Evolutionary conservation across 2,329 filamentous ascomycete genomes (phyloP).

Genomic region (Ophiostoma perfectum): DNA sequence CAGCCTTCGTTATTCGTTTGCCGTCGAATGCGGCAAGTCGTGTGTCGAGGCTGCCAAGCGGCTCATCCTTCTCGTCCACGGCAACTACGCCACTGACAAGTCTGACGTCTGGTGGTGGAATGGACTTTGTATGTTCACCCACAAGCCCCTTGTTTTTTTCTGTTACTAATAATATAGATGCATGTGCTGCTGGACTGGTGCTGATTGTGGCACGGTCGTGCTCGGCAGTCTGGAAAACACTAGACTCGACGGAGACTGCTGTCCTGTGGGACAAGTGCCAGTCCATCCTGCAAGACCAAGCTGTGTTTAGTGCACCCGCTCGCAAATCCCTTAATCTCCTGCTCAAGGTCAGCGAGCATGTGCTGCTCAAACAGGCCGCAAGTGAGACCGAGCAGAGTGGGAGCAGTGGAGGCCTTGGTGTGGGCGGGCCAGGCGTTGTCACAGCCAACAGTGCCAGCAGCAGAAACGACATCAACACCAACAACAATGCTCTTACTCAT

Average conservation of each 20-base stretch:
- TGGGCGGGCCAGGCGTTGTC: neutral
- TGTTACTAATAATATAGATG: neutral
- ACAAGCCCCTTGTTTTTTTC: neutral
- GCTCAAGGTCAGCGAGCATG: conserved; percentile 21
- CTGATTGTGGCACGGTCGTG: conserved; percentile 22
- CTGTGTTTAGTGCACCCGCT: conserved; percentile 20
- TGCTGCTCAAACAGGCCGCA: conserved; percentile 19
- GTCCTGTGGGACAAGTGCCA: conserved; percentile 22
- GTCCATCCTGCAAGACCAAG: conserved; percentile 21
- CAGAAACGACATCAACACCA: neutral
- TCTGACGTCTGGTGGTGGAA: conserved; percentile 25
- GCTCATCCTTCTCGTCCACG: conserved; percentile 19
- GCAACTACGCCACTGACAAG: conserved; percentile 17
- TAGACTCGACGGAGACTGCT: conserved; percentile 18
- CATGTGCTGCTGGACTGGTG: conserved; percentile 22
- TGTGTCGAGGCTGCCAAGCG: conserved; percentile 21
- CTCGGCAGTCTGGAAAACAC: conserved; percentile 19
- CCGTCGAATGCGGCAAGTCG: conserved; percentile 20
- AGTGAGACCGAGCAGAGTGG: neutral
- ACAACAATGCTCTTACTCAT: neutral
- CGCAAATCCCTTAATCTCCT: conserved; percentile 22
- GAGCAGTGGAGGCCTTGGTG: neutral
- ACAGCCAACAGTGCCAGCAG: neutral
- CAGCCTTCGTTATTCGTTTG: conserved; percentile 22
- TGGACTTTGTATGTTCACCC: conserved; percentile 17